Conservation (phyloP, 2,329 filamentous ascomycete species). For the Camillea tinctor region DNA sequence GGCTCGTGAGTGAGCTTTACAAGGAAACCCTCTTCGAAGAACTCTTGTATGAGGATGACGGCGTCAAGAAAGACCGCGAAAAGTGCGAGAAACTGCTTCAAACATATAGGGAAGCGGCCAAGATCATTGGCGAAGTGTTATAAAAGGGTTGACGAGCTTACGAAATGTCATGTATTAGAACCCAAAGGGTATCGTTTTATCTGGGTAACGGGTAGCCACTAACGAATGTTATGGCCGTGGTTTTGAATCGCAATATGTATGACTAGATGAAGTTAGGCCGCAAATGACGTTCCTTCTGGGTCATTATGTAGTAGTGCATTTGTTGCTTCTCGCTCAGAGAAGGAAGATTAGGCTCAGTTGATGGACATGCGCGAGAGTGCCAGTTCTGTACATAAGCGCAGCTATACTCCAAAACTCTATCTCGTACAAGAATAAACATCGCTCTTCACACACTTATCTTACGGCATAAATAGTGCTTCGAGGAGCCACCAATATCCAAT, state of each 20-base stretch:
- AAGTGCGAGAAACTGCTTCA: constrained; percentile 96
- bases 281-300: constrained; percentile 1
- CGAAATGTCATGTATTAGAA: constrained; percentile 14
- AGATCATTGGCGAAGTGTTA: constrained; percentile 96
- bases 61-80: constrained; percentile 94
- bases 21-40: constrained; percentile 89
- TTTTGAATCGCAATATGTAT: constrained; percentile 12
- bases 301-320: constrained; percentile 9
- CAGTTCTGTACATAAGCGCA: not conserved
- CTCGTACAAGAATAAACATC: not conserved
- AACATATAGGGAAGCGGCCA: constrained; percentile 96
- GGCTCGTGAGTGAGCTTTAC: constrained; percentile 93
- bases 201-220: constrained; percentile 11
- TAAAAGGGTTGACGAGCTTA: constrained; percentile 40
- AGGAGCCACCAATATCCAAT: not conserved
- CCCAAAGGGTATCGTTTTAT: constrained; percentile 8
- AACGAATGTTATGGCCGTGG: constrained; percentile 10
- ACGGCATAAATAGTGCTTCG: not conserved
- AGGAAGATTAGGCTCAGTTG: not conserved
- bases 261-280: constrained; percentile 9
- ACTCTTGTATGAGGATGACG: constrained; percentile 94
- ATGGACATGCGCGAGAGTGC: not conserved
- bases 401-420: not conserved
- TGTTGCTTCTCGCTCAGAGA: constrained; percentile 3
- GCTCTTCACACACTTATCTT: not conserved